A percentile compares a stretch with the other conserved stretches of the same genome.
Evolutionary conservation across 306 rosid species (phyloP).

Genomic region (Adenanthera pavonina): DNA sequence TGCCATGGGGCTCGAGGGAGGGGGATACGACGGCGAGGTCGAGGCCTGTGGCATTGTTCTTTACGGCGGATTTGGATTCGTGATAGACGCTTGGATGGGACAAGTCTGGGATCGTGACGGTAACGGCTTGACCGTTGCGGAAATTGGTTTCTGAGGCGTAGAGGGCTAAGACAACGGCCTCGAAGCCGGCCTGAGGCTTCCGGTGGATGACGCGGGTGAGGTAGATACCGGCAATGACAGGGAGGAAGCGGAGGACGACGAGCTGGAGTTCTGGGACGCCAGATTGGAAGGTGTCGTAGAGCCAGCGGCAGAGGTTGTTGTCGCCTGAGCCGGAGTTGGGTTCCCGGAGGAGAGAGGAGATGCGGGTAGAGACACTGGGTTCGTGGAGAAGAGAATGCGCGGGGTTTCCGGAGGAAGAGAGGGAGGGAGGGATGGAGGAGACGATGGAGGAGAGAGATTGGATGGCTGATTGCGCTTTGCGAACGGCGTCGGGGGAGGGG

Average conservation of each 20-base stretch:
- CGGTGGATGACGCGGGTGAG: conserved; percentile 61
- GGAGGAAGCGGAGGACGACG: conserved; percentile 72
- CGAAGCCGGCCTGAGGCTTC: conserved; percentile 75
- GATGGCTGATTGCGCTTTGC: conserved; percentile 46
- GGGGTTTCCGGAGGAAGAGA: conserved; percentile 39
- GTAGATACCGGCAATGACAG: conserved; percentile 64
- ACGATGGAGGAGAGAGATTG: conserved; percentile 61
- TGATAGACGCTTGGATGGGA: conserved; percentile 67
- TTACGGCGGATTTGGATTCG: conserved; percentile 36
- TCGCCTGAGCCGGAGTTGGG: conserved; percentile 78
- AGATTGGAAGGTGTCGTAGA: conserved; percentile 84
- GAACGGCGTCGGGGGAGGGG: not conserved
- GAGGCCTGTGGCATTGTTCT: conserved; percentile 49
- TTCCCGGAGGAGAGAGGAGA: conserved; percentile 66
- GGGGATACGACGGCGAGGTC: conserved; percentile 55
- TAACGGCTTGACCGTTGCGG: conserved; percentile 59
- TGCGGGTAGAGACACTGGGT: conserved; percentile 42
- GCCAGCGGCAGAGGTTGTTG: conserved; percentile 85
- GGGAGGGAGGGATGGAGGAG: conserved; percentile 44
- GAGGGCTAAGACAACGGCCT: conserved; percentile 74
- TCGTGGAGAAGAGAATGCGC: conserved; percentile 58
- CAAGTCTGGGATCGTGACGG: conserved; percentile 66
- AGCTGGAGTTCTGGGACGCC: conserved; percentile 62
- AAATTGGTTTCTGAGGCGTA: conserved; percentile 72
- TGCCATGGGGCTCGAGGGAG: conserved; percentile 68